These are phyloP conservation scores for Nakazawaea anatomiae DNA, from an alignment of 805 yeast genomes.

Conservation along the genomic window DNA sequence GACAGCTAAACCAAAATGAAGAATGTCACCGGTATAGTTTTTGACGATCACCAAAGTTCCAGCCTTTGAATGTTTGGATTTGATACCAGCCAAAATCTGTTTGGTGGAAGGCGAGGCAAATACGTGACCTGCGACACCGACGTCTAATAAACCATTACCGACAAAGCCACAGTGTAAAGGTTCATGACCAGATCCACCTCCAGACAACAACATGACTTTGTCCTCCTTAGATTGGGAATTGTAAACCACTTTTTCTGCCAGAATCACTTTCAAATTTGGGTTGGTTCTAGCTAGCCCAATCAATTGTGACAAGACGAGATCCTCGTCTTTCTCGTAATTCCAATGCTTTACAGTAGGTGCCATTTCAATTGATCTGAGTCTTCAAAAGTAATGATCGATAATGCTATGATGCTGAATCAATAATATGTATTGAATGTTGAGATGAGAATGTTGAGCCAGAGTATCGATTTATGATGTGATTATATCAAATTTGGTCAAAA, in stretches of 20 bases:
- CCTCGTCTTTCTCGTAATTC: conserved; percentile 34
- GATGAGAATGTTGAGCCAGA: too few relatives aligned
- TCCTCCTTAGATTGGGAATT: conserved; percentile 27
- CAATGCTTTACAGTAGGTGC: conserved; percentile 33
- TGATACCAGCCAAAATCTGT: conserved; percentile 70
- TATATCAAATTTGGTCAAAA: too few relatives aligned
- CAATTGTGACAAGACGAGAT: conserved; percentile 41
- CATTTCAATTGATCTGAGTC: not conserved
- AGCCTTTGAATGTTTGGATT: conserved; percentile 44
- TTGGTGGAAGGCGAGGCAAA: conserved; percentile 95
- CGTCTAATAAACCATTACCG: conserved; percentile 76
- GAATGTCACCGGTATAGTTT: conserved; percentile 91
- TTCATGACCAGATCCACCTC: conserved; percentile 88
- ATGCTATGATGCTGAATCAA: too few relatives aligned
- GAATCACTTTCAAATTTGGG: conserved; percentile 49
- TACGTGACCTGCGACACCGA: conserved; percentile 86
- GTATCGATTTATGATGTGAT: too few relatives aligned
- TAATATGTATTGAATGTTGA: too few relatives aligned
- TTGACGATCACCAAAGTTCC: conserved; percentile 81
- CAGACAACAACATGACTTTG: conserved; percentile 72
- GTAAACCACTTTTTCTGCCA: conserved; percentile 51
- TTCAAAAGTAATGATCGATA: too few relatives aligned
- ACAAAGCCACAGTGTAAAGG: conserved; percentile 91
- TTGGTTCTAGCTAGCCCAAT: conserved; percentile 48
- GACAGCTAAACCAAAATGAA: conserved; percentile 88